phyloP scores from a whole-genome alignment of 2,329 filamentous ascomycete species.

The Hysterium pulicare region DNA sequence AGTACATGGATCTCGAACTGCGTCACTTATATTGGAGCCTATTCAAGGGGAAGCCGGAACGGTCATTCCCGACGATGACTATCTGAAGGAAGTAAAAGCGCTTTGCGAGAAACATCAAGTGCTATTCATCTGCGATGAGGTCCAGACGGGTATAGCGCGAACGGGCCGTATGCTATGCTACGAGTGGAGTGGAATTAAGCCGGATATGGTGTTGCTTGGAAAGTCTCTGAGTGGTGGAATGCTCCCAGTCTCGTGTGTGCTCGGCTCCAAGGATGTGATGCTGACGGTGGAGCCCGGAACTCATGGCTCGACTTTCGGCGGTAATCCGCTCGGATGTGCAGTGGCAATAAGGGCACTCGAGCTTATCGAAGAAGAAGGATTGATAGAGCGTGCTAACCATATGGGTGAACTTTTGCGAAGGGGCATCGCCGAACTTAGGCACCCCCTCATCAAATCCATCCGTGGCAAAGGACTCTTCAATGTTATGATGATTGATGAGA shows the following conservation, averaged over 20 bases:
- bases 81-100: conserved; percentile 73
- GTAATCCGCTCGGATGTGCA: conserved; percentile 92
- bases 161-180: conserved; percentile 92
- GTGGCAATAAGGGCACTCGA: conserved; percentile 94
- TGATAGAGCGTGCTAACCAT: conserved; percentile 77
- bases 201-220: conserved; percentile 88
- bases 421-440: conserved; percentile 70
- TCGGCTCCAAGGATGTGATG: conserved; percentile 88
- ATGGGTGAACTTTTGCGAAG: conserved; percentile 82
- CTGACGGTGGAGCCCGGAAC: conserved; percentile 93
- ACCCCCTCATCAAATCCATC: conserved; percentile 75
- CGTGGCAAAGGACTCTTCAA: conserved; percentile 93
- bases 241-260: conserved; percentile 96
- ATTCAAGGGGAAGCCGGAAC: conserved; percentile 98
- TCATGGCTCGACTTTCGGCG: conserved; percentile 97
- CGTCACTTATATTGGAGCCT: conserved; percentile 90
- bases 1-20: conserved; percentile 76
- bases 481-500: conserved; percentile 92
- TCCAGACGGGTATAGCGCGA: conserved; percentile 94
- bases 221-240: conserved; percentile 98
- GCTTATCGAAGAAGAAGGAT: conserved; percentile 85
- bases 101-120: conserved; percentile 96
- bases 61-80: conserved; percentile 87
- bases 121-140: conserved; percentile 95
- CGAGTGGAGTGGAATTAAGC: conserved; percentile 92